These are phyloP conservation scores for Phialophora verrucosa DNA, from an alignment of 2,329 filamentous ascomycete species.

Conservation along the genomic window DNA sequence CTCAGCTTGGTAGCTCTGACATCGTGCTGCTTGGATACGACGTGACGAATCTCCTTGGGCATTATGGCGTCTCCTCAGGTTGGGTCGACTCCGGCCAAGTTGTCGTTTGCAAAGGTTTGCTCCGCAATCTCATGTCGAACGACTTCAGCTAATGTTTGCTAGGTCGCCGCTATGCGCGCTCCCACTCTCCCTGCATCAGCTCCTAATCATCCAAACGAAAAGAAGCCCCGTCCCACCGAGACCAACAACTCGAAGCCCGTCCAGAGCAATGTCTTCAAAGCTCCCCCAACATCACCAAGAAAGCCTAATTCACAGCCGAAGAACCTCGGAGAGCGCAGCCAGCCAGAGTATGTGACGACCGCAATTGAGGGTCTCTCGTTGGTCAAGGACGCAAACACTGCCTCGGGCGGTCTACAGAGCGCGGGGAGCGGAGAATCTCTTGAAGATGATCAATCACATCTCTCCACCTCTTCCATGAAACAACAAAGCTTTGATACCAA, in stretches of 20 bases:
- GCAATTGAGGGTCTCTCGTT: conserved; percentile 35
- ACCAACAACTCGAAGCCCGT: conserved; percentile 11
- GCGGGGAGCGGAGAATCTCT: conserved; percentile 39
- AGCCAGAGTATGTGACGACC: conserved; percentile 31
- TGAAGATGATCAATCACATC: conserved; percentile 57
- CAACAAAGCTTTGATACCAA: conserved; percentile 90
- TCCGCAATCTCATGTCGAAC: background rate
- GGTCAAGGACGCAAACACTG: conserved; percentile 21
- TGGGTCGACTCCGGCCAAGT: conserved; percentile 53
- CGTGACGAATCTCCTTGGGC: conserved; percentile 39
- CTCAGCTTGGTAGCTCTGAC: conserved; percentile 33
- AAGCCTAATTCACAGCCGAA: conserved; percentile 8
- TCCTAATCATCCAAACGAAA: conserved; percentile 32
- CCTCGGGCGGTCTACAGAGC: conserved; percentile 28
- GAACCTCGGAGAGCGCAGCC: conserved; percentile 18
- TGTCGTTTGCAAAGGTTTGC: conserved; percentile 78
- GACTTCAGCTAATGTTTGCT: conserved; percentile 18
- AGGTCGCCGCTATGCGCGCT: conserved; percentile 54
- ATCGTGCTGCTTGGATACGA: conserved; percentile 37
- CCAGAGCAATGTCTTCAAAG: conserved; percentile 1
- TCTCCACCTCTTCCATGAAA: conserved; percentile 72
- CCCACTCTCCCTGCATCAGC: conserved; percentile 33
- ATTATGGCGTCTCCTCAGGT: conserved; percentile 41
- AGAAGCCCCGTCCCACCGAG: conserved; percentile 32
- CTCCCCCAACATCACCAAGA: conserved; percentile 16